Base-by-base conservation (phyloP, 2,329 filamentous ascomycete species). In the Ophiocordyceps australis region DNA sequence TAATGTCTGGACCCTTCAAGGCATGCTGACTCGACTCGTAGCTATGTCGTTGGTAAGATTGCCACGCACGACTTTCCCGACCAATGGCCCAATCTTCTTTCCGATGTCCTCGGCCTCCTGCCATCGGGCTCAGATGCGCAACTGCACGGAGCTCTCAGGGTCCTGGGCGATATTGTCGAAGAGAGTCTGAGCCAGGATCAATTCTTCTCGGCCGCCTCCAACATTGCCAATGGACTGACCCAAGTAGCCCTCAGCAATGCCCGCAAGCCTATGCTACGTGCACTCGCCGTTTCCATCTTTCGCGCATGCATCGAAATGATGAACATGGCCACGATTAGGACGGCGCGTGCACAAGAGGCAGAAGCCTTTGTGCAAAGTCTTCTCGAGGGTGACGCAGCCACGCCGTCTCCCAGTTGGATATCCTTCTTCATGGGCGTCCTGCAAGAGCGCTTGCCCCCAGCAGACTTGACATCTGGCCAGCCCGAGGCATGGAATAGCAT, bases 271-370 rank as follows among this genome's bases (percentile, higher is more conserved):
- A 70, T 71, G 31, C 59, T 93, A 30, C 70, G 89, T 32, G 82
- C 83, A 17, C 60, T 95, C 37, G 80, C 89, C 20, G 76, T 95
- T 22, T 81, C 78, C 21, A 80, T 94, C 30, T 93, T 95, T 59
- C 70, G 82, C 30, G 73, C 73, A 25, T 93, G 82, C 52, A 92
- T 98, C 47, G 83, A 95, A 46, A 80, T 89, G 29, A 69, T 98
- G 55, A 83, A 95, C 52, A 92, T 94, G 69, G n/a, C n/a, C n/a
- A n/a, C n/a, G n/a, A 79, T 95, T 36, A 78, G 93, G 60, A 85
- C 93, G 37, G 81, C 92, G 38, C 80, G 95, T 52, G 79, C 80
- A 41, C 65, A 66, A 30, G 80, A 80, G 28, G 82, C 95, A 32
- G 89, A 81, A 50, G 65, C 63, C 2, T 98, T 98, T 47, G 83